Evolutionary conservation across 2,329 filamentous ascomycete genomes (phyloP).

Genomic region (Pseudogymnoascus sp.): DNA sequence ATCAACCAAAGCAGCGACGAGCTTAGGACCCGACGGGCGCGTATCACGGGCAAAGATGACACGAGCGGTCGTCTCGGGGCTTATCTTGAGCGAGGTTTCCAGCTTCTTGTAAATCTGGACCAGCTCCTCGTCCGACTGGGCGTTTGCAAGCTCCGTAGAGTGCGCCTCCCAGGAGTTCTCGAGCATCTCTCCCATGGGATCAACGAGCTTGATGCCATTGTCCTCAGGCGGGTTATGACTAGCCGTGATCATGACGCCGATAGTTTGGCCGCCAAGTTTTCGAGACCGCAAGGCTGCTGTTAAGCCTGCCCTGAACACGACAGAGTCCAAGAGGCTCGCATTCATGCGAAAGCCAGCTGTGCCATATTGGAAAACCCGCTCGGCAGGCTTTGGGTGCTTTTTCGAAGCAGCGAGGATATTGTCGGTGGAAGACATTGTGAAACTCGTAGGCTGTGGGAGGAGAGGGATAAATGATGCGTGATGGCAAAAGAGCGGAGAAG

Average conservation of each 20-base stretch:
- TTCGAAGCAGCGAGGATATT: slow-evolving; percentile 53
- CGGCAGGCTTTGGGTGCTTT: slow-evolving; percentile 51
- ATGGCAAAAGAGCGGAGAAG: slow-evolving; percentile 6
- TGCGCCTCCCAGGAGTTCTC: slow-evolving; percentile 91
- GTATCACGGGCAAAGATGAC: slow-evolving; percentile 92
- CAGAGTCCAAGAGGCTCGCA: slow-evolving; percentile 77
- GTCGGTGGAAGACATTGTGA: slow-evolving; percentile 38
- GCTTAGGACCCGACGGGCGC: slow-evolving; percentile 78
- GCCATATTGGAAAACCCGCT: slow-evolving; percentile 55
- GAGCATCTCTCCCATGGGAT: slow-evolving; percentile 96
- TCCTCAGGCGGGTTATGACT: slow-evolving; percentile 86
- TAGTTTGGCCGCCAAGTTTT: slow-evolving; percentile 81
- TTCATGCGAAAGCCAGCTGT: slow-evolving; percentile 64
- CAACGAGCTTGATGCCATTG: slow-evolving; percentile 92
- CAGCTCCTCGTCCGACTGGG: slow-evolving; percentile 65
- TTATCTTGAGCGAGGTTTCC: slow-evolving; percentile 68
- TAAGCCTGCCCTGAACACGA: slow-evolving; percentile 87
- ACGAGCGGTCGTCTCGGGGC: slow-evolving; percentile 61
- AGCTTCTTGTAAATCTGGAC: slow-evolving; percentile 70
- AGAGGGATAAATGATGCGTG: background rate
- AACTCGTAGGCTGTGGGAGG: slow-evolving; percentile 6
- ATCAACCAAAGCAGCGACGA: slow-evolving; percentile 72
- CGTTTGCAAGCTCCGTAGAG: slow-evolving; percentile 85
- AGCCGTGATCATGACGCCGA: slow-evolving; percentile 94
- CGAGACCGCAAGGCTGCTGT: slow-evolving; percentile 82